These are phyloP conservation scores for Helianthus annuus DNA, from an alignment of 129 eudicot genomes.

Conservation along the genomic window HanXRQr2.0-SUNRISE NC_035439.2:25312089-25312588, in stretches of 20 bases:
- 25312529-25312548: not conserved
- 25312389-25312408: not conserved
- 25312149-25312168: constrained; percentile 40
- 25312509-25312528: not conserved
- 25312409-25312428: not conserved
- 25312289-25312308: not conserved
- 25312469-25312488: constrained; percentile 18
- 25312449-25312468: not conserved
- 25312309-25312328: constrained; percentile 1
- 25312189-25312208: constrained; percentile 19
- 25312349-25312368: constrained; percentile 22
- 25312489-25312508: constrained; percentile 26
- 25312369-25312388: constrained; percentile 15
- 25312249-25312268: not conserved
- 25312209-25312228: constrained; percentile 16
- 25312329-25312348: constrained; percentile 1
- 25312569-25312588: not conserved
- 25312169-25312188: constrained; percentile 19
- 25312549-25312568: not conserved
- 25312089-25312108: constrained; percentile 8
- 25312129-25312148: constrained; percentile 28
- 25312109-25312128: constrained; percentile 27
- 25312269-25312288: constrained; percentile 4
- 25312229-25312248: not conserved
- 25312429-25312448: not conserved